A percentile compares a stretch with the other conserved stretches of the same genome.
Evolutionary conservation across 1,139 yeast species (phyloP).

Genomic region (Pichiaceae sp.): DNA sequence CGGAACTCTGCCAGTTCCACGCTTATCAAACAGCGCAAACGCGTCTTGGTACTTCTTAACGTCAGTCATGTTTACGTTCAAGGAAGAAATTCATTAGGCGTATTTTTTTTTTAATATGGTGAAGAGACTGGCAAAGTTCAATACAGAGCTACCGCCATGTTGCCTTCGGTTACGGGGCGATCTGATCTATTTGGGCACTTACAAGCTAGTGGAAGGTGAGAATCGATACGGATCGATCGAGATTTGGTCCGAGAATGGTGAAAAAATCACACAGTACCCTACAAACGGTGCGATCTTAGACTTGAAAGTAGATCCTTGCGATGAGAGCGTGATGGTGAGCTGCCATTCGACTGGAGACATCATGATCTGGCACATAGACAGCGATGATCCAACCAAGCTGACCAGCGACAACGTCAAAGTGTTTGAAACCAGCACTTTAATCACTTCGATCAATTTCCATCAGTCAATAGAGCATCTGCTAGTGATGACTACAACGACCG

Average conservation of each 20-base stretch:
- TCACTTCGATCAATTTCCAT: conserved; percentile 64
- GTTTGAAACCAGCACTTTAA: conserved; percentile 38
- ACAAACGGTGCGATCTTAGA: conserved; percentile 63
- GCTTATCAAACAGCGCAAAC: conserved; percentile 92
- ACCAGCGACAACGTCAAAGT: conserved; percentile 27
- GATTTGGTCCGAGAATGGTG: conserved; percentile 29
- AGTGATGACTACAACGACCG: conserved; percentile 54
- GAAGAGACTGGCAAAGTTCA: conserved; percentile 13
- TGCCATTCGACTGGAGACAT: conserved; percentile 81
- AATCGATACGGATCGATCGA: conserved; percentile 70
- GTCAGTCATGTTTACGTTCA: conserved; percentile 5
- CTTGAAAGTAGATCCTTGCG: conserved; percentile 53
- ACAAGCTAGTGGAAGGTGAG: conserved; percentile 57
- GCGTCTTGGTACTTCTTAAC: conserved; percentile 71
- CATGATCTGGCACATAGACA: conserved; percentile 44
- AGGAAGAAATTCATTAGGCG: neutral
- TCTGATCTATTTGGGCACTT: conserved; percentile 62
- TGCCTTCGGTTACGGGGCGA: conserved; percentile 41
- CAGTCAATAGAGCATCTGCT: conserved; percentile 29
- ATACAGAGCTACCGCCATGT: conserved; percentile 72
- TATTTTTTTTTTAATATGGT: neutral
- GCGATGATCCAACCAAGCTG: conserved; percentile 14
- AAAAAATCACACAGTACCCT: conserved; percentile 14
- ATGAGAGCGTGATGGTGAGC: conserved; percentile 39
- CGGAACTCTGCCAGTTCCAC: conserved; percentile 92